Evolutionary conservation across 2,329 filamentous ascomycete genomes (phyloP), one percentile per base, ranked within the genome.

Genomic region (Cercospora brassicicola): DNA sequence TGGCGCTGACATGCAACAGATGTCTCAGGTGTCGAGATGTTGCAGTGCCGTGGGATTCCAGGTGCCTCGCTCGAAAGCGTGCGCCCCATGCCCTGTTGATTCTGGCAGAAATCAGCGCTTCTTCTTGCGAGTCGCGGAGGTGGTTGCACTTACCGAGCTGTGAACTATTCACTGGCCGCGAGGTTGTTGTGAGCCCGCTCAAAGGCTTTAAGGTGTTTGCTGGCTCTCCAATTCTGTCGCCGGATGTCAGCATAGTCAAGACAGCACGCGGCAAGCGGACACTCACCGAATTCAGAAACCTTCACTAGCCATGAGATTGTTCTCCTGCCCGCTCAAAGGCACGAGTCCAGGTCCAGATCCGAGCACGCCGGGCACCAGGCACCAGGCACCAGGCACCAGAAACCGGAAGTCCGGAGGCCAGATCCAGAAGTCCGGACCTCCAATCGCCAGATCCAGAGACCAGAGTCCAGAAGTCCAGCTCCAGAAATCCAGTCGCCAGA

Each of bases 301-400:
- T 51, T 51, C 45, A 51, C 45, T 51, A 13, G 45, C 45, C 18
- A 23, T 51, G 45, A 51, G 45, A 18, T 51, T 23, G 20, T 4
- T 51, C 56, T 59, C 9, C 26, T 20, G 56, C 56, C 56, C 56
- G 26, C 56, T 59, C 56, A 59, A 59, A 59, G 56, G 56, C 56
- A 20, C 56, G 4, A 13, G 36, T n/a, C 36, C 36, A 39, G 36
- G 6, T 15, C 36, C 36, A 39, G 36, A 39, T 39, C 36, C 36
- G 36, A 39, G 28, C 20, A 31, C 33, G 56, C 18, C 18, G 39
- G 15, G 23, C 30, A 18, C 31, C 55, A 59, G 9, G 26, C 15
- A 4, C 56, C 18, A 59, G 15, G 23, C 30, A 18, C 31, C 55
- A 59, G 9, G 26, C 15, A 4, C 56, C 18, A 59, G 28, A 31